Conservation (phyloP, 139 green algal genomes). For the Chlorella sp. region DNA sequence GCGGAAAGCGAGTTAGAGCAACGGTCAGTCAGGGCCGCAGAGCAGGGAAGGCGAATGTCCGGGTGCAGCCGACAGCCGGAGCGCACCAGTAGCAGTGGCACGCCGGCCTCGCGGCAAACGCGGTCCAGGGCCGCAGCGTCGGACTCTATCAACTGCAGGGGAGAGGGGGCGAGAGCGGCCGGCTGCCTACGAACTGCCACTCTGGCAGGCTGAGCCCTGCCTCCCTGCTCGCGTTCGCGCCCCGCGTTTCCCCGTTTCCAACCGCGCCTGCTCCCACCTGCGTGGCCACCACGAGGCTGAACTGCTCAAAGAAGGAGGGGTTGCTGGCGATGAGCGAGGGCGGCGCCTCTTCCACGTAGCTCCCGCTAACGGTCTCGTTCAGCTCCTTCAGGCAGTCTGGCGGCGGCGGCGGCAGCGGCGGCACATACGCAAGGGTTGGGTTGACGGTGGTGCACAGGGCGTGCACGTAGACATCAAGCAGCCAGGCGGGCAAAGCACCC, state of each 20-base stretch:
- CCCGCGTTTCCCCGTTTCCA: not conserved
- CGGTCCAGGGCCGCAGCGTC: slow-evolving; percentile 70
- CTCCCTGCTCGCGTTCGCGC: not conserved
- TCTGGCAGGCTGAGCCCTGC: too few species aligned
- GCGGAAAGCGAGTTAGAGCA: too few species aligned
- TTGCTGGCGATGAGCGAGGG: slow-evolving; percentile 70
- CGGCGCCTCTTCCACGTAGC: slow-evolving; percentile 82
- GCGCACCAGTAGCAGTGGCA: slow-evolving; percentile 73
- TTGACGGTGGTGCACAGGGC: too few species aligned
- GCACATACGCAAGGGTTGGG: too few species aligned
- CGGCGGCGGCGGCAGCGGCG: too few species aligned
- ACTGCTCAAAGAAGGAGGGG: slow-evolving; percentile 87
- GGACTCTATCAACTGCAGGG: slow-evolving; percentile 69
- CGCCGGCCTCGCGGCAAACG: slow-evolving; percentile 58
- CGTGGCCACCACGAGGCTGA: slow-evolving; percentile 89
- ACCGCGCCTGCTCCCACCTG: too few species aligned
- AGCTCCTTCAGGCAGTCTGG: slow-evolving; percentile 84
- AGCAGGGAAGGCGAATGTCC: too few species aligned
- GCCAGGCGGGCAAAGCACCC: too few species aligned
- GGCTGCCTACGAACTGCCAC: too few species aligned
- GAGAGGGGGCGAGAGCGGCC: not conserved
- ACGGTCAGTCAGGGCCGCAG: too few species aligned
- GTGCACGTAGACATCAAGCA: too few species aligned
- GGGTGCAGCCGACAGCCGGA: too few species aligned
- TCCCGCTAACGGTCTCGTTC: slow-evolving; percentile 83